Evolutionary conservation across 805 yeast species (phyloP).

Genomic region (Nakazawaea laoshanensis): DNA sequence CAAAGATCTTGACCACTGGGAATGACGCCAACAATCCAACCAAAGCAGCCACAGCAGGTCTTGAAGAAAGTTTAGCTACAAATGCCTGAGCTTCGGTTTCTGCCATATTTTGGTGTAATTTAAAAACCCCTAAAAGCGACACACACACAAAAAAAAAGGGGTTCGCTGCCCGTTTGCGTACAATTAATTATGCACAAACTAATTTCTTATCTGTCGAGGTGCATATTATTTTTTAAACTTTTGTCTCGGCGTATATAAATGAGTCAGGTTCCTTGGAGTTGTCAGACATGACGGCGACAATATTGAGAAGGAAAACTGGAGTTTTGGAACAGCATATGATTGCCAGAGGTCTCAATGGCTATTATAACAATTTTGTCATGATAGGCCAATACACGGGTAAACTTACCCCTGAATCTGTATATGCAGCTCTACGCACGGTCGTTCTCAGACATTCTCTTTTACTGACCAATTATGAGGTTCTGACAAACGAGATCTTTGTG

Average conservation of each 20-base stretch:
- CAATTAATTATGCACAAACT: too few relatives aligned
- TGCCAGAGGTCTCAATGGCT: constrained; percentile 4
- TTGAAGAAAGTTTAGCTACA: constrained; percentile 42
- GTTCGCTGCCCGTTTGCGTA: too few relatives aligned
- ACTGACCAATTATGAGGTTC: constrained; percentile 1
- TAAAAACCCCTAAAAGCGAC: too few relatives aligned
- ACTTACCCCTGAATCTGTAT: constrained; percentile 2
- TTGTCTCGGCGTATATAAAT: too few relatives aligned
- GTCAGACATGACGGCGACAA: constrained; percentile 2
- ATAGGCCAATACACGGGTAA: constrained; percentile 3
- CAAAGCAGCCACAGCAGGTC: constrained; percentile 50
- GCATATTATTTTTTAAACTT: too few relatives aligned
- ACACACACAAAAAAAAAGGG: too few relatives aligned
- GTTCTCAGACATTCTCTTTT: constrained; percentile 4
- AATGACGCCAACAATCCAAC: constrained; percentile 51
- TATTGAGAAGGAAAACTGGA: constrained; percentile 5
- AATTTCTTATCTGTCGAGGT: too few relatives aligned
- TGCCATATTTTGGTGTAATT: constrained; percentile 1
- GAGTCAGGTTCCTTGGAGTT: too few relatives aligned
- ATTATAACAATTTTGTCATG: constrained; percentile 7
- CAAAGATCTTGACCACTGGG: constrained; percentile 48
- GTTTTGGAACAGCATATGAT: constrained; percentile 4
- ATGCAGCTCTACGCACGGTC: constrained; percentile 4
- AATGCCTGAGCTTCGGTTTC: constrained; percentile 36
- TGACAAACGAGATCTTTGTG: constrained; percentile 6